Evolutionary conservation across 2,329 filamentous ascomycete species (phyloP).

Genomic region (Leptographium flavum): DNA sequence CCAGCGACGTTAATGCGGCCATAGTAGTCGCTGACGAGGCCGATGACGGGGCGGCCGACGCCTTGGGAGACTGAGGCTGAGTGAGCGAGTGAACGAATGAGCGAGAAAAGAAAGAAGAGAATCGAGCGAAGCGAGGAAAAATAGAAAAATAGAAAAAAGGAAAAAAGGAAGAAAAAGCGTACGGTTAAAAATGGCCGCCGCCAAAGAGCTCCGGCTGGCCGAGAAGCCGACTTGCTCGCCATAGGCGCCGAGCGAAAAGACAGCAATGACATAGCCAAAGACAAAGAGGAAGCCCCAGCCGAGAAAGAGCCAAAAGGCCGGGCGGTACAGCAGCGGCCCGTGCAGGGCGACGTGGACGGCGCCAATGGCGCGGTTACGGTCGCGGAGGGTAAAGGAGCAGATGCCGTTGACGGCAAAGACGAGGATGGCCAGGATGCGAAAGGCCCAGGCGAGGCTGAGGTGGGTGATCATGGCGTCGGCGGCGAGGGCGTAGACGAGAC

Average conservation of each 20-base stretch:
- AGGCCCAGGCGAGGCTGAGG: slow-evolving; percentile 52
- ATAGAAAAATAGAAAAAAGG: too few species aligned
- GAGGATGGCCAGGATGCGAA: slow-evolving; percentile 49
- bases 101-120: too few species aligned
- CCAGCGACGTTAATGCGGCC: slow-evolving; percentile 62
- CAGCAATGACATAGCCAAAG: slow-evolving; percentile 58
- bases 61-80: slow-evolving; percentile 32
- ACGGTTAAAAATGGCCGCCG: slow-evolving; percentile 55
- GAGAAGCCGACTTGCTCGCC: slow-evolving; percentile 52
- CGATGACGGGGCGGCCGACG: slow-evolving; percentile 57
- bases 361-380: slow-evolving; percentile 59
- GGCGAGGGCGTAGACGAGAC: slow-evolving; percentile 52
- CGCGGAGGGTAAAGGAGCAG: slow-evolving; percentile 49
- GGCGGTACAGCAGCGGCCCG: slow-evolving; percentile 40
- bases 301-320: slow-evolving; percentile 50
- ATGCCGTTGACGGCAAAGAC: slow-evolving; percentile 48
- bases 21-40: slow-evolving; percentile 54
- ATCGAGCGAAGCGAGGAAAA: too few species aligned
- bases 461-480: slow-evolving; percentile 53
- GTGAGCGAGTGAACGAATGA: too few species aligned
- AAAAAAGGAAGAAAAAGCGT: background rate
- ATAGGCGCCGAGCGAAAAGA: slow-evolving; percentile 65
- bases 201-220: slow-evolving; percentile 51
- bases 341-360: slow-evolving; percentile 54
- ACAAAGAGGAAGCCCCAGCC: slow-evolving; percentile 58